Percentiles rank a stretch among this genome's conserved stretches.
Conservation (phyloP, 768 basidiomycete species). For the Tulasnella sp. region DNA sequence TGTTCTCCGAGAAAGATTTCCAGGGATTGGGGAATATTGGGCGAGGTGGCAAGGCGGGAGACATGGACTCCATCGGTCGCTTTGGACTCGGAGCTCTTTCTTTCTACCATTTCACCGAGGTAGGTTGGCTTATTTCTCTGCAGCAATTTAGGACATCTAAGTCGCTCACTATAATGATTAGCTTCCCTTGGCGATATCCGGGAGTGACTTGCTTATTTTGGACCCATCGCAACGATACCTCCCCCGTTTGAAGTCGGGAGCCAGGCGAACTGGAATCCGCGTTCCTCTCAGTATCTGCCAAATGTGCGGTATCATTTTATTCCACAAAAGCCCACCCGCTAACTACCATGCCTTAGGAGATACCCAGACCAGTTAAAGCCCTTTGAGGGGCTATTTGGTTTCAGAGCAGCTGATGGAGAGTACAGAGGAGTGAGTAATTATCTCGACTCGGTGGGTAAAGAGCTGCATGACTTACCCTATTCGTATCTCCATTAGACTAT, state of each 20-base stretch:
- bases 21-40: slow-evolving; percentile 48
- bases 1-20: slow-evolving; percentile 47
- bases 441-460: neutral
- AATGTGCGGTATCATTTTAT: neutral
- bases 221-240: slow-evolving; percentile 48
- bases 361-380: slow-evolving; percentile 46
- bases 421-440: slow-evolving; percentile 45
- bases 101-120: slow-evolving; percentile 54
- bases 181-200: slow-evolving; percentile 41
- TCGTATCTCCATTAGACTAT: slow-evolving; percentile 42
- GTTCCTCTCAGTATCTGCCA: slow-evolving; percentile 11
- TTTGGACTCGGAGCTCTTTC: slow-evolving; percentile 54
- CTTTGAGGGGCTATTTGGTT: slow-evolving; percentile 45
- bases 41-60: slow-evolving; percentile 45
- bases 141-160: slow-evolving; percentile 31
- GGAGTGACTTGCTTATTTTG: slow-evolving; percentile 41
- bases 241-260: slow-evolving; percentile 33
- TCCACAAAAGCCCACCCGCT: neutral
- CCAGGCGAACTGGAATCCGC: slow-evolving; percentile 40
- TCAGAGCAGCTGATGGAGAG: slow-evolving; percentile 36
- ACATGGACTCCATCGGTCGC: slow-evolving; percentile 46
- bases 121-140: slow-evolving; percentile 32
- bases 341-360: slow-evolving; percentile 36
- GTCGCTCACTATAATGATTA: slow-evolving; percentile 29
- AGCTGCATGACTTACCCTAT: neutral